phyloP scores from a whole-genome alignment of 2,329 filamentous ascomycete genomes.

The Blastomyces gilchristii region DNA sequence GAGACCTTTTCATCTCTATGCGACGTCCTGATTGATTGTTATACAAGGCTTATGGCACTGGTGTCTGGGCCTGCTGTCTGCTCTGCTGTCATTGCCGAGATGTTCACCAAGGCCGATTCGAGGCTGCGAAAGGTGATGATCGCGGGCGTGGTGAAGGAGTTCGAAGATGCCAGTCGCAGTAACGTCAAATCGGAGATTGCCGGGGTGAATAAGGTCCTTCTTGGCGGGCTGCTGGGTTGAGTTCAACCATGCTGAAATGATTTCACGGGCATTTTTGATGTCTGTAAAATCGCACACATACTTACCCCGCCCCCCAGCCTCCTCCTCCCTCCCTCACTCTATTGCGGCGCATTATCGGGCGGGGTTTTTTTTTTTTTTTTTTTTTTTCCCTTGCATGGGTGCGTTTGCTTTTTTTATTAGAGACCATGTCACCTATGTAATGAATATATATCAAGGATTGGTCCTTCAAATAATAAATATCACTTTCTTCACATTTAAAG shows the following conservation, averaged over 20 bases:
- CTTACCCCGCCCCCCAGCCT: not conserved
- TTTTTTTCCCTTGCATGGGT: not conserved
- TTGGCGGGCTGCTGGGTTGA: slow-evolving; percentile 66
- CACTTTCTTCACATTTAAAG: not conserved
- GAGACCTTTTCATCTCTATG: slow-evolving; percentile 93
- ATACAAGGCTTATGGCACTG: slow-evolving; percentile 65
- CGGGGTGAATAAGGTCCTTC: slow-evolving; percentile 76
- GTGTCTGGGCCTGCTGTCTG: slow-evolving; percentile 67
- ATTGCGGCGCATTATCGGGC: not conserved
- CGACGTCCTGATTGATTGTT: slow-evolving; percentile 89
- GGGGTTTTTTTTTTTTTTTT: not conserved
- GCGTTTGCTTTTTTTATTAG: not conserved
- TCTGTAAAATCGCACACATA: not conserved
- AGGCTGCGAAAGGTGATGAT: slow-evolving; percentile 82
- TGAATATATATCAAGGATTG: not conserved
- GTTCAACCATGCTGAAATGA: not conserved
- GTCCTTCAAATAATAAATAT: not conserved
- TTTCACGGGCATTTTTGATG: no score
- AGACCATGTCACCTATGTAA: not conserved
- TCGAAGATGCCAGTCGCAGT: slow-evolving; percentile 72
- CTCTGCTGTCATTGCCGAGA: slow-evolving; percentile 59
- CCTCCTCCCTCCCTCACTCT: no score
- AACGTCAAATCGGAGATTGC: slow-evolving; percentile 72
- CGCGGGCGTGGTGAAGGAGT: slow-evolving; percentile 77
- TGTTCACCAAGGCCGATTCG: slow-evolving; percentile 82